phyloP scores from a whole-genome alignment of 106 monocot genomes.

The Dioscorea alata region DNA sequence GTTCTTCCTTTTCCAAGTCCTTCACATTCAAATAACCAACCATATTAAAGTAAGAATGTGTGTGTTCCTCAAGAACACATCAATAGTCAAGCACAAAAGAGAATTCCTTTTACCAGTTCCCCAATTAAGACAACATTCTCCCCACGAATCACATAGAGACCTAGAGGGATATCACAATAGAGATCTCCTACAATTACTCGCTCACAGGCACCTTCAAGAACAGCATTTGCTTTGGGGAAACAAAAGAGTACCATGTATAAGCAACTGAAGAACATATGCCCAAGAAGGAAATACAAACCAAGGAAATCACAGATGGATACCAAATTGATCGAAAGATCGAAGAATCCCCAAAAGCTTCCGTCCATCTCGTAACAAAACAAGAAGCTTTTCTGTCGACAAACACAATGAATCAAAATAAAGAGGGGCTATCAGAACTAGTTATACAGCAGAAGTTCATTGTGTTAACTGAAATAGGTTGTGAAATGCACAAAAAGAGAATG shows the following conservation, averaged over 20 bases:
- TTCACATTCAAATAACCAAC: conserved; percentile 8
- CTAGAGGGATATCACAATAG: conserved; percentile 87
- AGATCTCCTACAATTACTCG: conserved; percentile 88
- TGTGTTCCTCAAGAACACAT: background rate
- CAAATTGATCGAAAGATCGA: conserved; percentile 98
- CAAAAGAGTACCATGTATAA: background rate
- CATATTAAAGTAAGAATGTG: conserved; percentile 2
- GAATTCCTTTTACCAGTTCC: conserved; percentile 59
- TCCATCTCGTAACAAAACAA: conserved; percentile 88
- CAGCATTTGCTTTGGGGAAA: conserved; percentile 75
- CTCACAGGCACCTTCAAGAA: conserved; percentile 93
- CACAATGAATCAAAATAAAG: background rate
- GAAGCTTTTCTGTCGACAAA: conserved; percentile 71
- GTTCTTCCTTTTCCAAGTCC: conserved; percentile 80
- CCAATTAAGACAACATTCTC: conserved; percentile 95
- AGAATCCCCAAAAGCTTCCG: conserved; percentile 92
- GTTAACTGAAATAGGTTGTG: no score
- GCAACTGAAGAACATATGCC: background rate
- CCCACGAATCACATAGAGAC: conserved; percentile 91
- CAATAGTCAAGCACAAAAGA: background rate
- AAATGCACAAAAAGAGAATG: background rate
- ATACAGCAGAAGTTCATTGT: background rate
- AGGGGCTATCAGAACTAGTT: background rate
- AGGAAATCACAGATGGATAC: conserved; percentile 27
- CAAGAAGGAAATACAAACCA: background rate